Evolutionary conservation across 1,284 basidiomycete species (phyloP).

Genomic region (Kalmanozyma brasiliensis): DNA sequence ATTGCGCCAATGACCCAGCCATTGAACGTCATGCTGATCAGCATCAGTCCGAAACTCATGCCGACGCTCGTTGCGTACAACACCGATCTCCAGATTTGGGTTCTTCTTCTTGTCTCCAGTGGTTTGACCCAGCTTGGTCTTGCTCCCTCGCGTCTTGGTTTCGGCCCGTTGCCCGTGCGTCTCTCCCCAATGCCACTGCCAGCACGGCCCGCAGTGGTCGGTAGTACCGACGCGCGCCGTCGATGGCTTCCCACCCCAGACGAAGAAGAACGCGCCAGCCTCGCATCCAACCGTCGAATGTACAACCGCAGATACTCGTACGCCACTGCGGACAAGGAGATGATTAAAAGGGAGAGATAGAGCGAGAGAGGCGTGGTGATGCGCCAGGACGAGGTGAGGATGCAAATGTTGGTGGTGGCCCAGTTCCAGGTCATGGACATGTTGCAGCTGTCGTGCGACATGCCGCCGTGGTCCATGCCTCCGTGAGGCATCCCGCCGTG

Average conservation of each 20-base stretch:
- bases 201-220: constrained; percentile 5
- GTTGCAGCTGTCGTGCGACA: constrained; percentile 23
- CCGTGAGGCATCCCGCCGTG: constrained; percentile 19
- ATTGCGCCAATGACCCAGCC: constrained; percentile 49
- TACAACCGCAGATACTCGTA: constrained; percentile 40
- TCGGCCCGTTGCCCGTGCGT: constrained; percentile 4
- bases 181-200: background rate
- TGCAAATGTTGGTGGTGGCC: constrained; percentile 35
- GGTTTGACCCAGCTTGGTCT: constrained; percentile 25
- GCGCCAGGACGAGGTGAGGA: constrained; percentile 36
- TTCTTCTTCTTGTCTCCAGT: constrained; percentile 4
- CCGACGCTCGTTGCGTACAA: constrained; percentile 44
- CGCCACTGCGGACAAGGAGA: constrained; percentile 10
- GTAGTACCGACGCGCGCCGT: constrained; percentile 12
- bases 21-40: constrained; percentile 62
- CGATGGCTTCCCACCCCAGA: constrained; percentile 4
- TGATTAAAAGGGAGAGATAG: constrained; percentile 24
- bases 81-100: constrained; percentile 19
- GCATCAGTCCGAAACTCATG: constrained; percentile 54
- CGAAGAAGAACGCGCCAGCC: background rate
- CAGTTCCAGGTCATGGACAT: constrained; percentile 53
- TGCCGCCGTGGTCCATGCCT: constrained; percentile 22
- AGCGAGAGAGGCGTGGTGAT: constrained; percentile 24
- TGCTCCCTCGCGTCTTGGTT: constrained; percentile 12
- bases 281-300: constrained; percentile 23